Evolutionary conservation across 257 asterid genomes (phyloP).

Genomic region (Solanum piurae): DNA sequence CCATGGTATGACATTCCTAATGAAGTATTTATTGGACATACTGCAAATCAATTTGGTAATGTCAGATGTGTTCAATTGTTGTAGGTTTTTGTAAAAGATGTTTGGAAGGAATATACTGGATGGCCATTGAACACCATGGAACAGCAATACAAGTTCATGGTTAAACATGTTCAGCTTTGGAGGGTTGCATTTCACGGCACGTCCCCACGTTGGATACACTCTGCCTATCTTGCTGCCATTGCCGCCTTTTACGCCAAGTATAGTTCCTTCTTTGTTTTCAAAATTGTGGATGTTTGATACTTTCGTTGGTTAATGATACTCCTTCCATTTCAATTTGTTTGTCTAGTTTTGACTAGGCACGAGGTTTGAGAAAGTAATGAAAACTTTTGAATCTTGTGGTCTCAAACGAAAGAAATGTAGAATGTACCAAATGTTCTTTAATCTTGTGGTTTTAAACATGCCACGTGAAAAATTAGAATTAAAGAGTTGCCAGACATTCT

Average conservation of each 20-base stretch:
- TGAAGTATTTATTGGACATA: background rate
- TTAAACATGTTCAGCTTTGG: conserved; percentile 94
- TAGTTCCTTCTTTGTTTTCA: background rate
- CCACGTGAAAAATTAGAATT: background rate
- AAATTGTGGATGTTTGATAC: background rate
- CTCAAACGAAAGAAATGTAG: background rate
- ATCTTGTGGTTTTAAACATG: background rate
- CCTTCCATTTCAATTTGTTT: background rate
- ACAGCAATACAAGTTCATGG: conserved; percentile 91
- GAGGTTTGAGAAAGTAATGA: background rate
- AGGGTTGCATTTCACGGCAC: conserved; percentile 84
- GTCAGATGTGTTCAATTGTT: background rate
- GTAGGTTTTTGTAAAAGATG: conserved; percentile 82
- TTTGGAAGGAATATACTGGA: conserved; percentile 93
- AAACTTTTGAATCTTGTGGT: background rate
- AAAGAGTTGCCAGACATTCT: background rate
- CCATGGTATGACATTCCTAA: background rate
- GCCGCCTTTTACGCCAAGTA: conserved; percentile 97
- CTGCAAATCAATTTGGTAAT: background rate
- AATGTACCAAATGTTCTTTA: background rate
- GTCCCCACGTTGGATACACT: conserved; percentile 93
- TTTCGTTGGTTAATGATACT: background rate
- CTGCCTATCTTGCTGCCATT: conserved; percentile 77
- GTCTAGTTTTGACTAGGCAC: background rate
- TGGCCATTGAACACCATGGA: conserved; percentile 98